A percentile compares a stretch with the other conserved stretches of the same genome.
These are phyloP conservation scores for Agaricales sp. DNA, from an alignment of 1,284 basidiomycete species.

Conservation along the genomic window DNA sequence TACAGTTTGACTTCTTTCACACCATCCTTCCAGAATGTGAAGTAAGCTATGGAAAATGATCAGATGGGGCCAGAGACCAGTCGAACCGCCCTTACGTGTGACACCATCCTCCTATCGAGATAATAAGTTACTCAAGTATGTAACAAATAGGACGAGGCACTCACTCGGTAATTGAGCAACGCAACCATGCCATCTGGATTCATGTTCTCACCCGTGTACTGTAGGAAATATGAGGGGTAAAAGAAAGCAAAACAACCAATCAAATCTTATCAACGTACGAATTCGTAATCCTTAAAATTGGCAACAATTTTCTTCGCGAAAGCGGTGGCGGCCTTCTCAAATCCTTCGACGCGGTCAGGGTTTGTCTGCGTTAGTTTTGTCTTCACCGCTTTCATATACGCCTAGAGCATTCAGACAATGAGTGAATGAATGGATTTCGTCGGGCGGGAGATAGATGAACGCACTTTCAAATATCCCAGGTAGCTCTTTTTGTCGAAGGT, in stretches of 20 bases:
- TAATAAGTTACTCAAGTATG: constrained; percentile 3
- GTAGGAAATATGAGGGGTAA: constrained; percentile 16
- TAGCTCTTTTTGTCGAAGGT: constrained; percentile 91
- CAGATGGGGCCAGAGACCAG: constrained; percentile 2
- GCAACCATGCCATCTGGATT: constrained; percentile 85
- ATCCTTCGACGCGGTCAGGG: constrained; percentile 65
- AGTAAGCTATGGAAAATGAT: constrained; percentile 52
- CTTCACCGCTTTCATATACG: constrained; percentile 38
- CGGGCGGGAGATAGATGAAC: constrained; percentile 1
- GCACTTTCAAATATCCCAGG: constrained; percentile 84
- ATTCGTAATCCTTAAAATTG: constrained; percentile 90
- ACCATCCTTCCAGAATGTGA: constrained; percentile 92
- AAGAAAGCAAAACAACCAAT: no score
- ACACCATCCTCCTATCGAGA: constrained; percentile 52
- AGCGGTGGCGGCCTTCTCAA: constrained; percentile 75
- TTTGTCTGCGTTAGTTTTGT: constrained; percentile 43
- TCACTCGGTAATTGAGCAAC: constrained; percentile 75
- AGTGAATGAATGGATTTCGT: constrained; percentile 1
- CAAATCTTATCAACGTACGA: constrained; percentile 29
- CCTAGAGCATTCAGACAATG: constrained; percentile 17
- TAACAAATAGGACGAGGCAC: constrained; percentile 15
- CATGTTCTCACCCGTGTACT: constrained; percentile 87
- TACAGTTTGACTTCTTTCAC: constrained; percentile 63
- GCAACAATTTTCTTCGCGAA: constrained; percentile 85
- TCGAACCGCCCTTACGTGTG: constrained; percentile 49